Base-by-base conservation (phyloP, 2,329 filamentous ascomycete species). In the Catunica adiposa region DNA sequence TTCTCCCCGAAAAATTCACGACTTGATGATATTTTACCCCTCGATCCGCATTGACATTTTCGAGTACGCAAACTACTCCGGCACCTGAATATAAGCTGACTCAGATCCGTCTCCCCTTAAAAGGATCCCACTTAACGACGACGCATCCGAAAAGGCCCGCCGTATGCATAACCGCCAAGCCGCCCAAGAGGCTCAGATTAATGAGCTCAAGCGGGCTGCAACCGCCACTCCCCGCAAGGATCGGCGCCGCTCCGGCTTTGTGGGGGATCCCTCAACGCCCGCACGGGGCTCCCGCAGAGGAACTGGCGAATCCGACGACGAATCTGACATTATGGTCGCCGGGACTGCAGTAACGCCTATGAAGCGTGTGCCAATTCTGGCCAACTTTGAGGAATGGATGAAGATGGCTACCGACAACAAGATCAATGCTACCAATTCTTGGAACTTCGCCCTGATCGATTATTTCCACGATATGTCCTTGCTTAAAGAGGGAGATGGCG, bases 371-470 rank as follows among this genome's bases (percentile, higher is more conserved):
- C 92, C 92, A 1, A 85, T 98, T 63, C 74, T 98, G 55, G 92
- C 92, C 64, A 98, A 98, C 70, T 98, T 97, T 64, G 92, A 98
- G 68, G 92, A 98, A 67, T 97, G 90, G 92, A 97, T 98, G 89
- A 98, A 97, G 76, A 94, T 98, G 89, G 92, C 92, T 1, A 97
- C 92, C 15, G 92, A 98, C 72, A 98, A 98, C 72, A 92, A 92
- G 70, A 98, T 98, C 75, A 98, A 97, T 67, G 90, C 92, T 51
- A 82, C 84, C 58, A 98, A 98, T 69, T 96, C 89, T 29, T 98
- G 92, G 92, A 97, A 97, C 68, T 97, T 98, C 70, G 92, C 92
- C n/a, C 78, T 98, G 17, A 98, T 98, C 66, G 92, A 98, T 69
- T 98, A 98, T 70, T 98, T 98, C 65, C 90, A 98, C 68, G 92